These are phyloP conservation scores for Fusarium sp. DNA, from an alignment of 2,329 filamentous ascomycete genomes.

Conservation along the genomic window DNA sequence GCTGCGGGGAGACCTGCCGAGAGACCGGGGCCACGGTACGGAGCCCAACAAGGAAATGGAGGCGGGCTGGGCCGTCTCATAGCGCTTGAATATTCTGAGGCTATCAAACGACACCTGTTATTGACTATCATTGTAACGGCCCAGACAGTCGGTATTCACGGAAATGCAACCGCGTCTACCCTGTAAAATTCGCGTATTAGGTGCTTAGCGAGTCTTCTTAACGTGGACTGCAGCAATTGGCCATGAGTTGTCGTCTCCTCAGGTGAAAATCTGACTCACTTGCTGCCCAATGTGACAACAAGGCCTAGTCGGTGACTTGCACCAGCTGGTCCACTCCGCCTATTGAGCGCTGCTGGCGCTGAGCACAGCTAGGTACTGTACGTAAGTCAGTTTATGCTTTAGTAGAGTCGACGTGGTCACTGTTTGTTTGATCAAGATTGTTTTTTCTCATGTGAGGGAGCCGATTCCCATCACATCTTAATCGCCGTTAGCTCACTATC, in stretches of 20 bases:
- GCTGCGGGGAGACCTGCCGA: constrained; percentile 18
- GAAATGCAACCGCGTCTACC: constrained; percentile 2
- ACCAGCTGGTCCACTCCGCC: constrained; percentile 18
- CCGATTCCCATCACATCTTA: constrained; percentile 39
- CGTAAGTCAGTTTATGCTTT: constrained; percentile 26
- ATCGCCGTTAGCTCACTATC: constrained; percentile 36
- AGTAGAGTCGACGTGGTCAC: constrained; percentile 25
- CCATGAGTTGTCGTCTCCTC: constrained; percentile 22
- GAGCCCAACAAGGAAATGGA: constrained; percentile 22
- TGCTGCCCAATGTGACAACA: constrained; percentile 44
- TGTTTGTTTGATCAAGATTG: constrained; percentile 14
- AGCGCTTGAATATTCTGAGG: constrained; percentile 27
- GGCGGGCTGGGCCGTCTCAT: constrained; percentile 31
- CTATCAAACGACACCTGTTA: constrained; percentile 12
- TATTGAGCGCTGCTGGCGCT: constrained; percentile 14
- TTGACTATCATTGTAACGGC: constrained; percentile 5
- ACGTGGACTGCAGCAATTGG: constrained; percentile 44
- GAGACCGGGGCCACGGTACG: constrained; percentile 18
- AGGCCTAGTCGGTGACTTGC: constrained; percentile 5
- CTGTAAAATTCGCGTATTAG: constrained; percentile 4
- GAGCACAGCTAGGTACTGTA: constrained; percentile 21
- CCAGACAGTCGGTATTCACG: constrained; percentile 23
- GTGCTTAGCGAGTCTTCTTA: constrained; percentile 6
- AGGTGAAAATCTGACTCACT: constrained; percentile 23
- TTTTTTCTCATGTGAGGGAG: constrained; percentile 34